Conservation (phyloP, 1,284 basidiomycete genomes). For the Ceratobasidium sp. region DNA sequence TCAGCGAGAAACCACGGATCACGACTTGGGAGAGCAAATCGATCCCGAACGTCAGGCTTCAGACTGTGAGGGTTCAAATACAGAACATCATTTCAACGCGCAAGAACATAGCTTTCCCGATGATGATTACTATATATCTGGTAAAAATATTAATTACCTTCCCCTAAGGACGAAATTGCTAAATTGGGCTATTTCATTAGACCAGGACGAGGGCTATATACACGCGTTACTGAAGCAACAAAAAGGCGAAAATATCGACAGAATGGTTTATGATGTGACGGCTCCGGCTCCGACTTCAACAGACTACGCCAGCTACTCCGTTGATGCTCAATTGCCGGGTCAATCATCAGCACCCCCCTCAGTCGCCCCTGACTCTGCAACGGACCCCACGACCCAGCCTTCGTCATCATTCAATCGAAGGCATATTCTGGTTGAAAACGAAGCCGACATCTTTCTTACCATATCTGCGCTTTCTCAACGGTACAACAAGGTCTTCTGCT, state of each 20-base stretch:
- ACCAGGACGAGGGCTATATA: background rate
- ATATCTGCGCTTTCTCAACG: background rate
- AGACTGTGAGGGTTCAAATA: background rate
- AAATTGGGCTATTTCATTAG: background rate
- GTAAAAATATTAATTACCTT: background rate
- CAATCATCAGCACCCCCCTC: too few species aligned
- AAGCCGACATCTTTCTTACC: background rate
- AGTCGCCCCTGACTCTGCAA: too few species aligned
- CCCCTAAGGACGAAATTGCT: too few species aligned
- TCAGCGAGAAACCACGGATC: background rate
- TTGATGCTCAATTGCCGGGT: background rate
- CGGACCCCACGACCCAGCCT: too few species aligned
- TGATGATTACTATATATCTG: slow-evolving; percentile 5
- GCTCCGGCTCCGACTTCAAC: background rate
- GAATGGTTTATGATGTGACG: too few species aligned
- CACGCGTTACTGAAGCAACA: background rate
- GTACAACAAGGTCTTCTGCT: slow-evolving; percentile 5
- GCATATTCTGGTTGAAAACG: background rate
- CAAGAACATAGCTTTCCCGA: background rate
- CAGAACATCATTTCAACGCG: too few species aligned
- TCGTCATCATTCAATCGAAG: background rate
- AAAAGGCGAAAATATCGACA: background rate
- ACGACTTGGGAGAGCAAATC: background rate
- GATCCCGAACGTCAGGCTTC: background rate
- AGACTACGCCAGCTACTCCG: background rate